Conservation (phyloP, 169 alveolate species). For the Pseudocohnilembus persalinus region DNA sequence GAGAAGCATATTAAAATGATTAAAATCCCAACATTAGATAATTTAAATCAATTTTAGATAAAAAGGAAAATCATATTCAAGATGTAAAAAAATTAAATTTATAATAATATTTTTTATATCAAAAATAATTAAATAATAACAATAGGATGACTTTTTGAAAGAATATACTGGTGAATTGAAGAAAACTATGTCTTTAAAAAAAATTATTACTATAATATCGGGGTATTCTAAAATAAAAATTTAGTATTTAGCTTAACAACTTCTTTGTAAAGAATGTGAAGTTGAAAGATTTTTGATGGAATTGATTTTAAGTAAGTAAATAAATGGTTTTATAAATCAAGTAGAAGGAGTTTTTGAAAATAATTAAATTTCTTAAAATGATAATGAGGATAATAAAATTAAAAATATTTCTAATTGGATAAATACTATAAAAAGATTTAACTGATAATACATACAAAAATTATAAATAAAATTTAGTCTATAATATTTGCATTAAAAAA, state of each 20-base stretch:
- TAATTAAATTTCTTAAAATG: no score
- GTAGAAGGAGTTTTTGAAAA: not conserved
- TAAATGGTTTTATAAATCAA: not conserved
- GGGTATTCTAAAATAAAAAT: not conserved
- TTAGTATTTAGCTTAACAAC: not conserved
- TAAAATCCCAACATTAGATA: not conserved
- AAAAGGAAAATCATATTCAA: not conserved
- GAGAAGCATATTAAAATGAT: not conserved
- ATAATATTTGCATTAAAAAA: no score
- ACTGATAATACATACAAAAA: no score
- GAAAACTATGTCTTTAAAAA: not conserved
- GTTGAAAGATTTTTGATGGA: not conserved
- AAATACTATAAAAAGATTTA: no score
- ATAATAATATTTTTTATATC: no score
- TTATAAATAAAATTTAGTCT: no score
- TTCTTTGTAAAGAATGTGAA: not conserved
- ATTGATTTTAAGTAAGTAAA: not conserved
- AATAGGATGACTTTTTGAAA: not conserved
- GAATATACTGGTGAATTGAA: not conserved
- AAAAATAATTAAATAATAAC: not conserved
- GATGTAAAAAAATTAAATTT: not conserved
- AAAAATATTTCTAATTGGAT: no score
- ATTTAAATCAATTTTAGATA: not conserved
- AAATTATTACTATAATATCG: not conserved
- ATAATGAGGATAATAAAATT: no score